Evolutionary conservation across 2,329 filamentous ascomycete genomes (phyloP), one percentile per base, ranked within the genome.

Genomic region (Xylariaceae sp.): DNA sequence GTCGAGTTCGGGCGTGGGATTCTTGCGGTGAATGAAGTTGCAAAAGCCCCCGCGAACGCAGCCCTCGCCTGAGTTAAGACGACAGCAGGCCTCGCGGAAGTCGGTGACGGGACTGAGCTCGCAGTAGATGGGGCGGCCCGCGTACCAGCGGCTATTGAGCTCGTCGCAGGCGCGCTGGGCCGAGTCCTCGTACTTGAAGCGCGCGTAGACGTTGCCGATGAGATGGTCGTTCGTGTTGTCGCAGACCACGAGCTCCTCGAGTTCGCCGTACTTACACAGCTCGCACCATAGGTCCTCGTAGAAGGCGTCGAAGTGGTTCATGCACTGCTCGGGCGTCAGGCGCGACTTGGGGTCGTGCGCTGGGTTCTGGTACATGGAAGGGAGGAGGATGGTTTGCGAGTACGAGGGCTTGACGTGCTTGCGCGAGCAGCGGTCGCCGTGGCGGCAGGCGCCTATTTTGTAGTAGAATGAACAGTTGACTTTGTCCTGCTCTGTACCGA

Each of bases 261-360:
- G 80, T 75, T 97, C 90, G 64, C 94, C 94, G 72, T 95, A 99
- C 76, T 95, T 91, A 86, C 94, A 97, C 79, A 99, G 89, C 82
- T 99, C 94, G 77, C 92, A 97, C 92, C 94, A 99, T 64, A 99
- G 91, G 72, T 99, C 94, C 78, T 99, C 94, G 80, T 99, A 99
- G 74, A 99, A 99, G 68, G 94, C 94, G 74, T 99, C 94, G 71
- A 99, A 99, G 81, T 99, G 94, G 78, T 96, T 96, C 75, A 96
- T 92, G 71, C 97, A 87, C 79, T 99, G 94, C 65, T 84, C 87
- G 5, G 91, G 78, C 76, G 95, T 96, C 88, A 99, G 96, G 76
- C 91, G 94, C 80, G 86, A 94, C 78, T 95, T 95, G 47, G 89
- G 86, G 73, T 97, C 91, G 83, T 95, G 95, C 60, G 91, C 90